These are phyloP conservation scores for Puccinia coronata DNA, from an alignment of 1,284 basidiomycete species.

Conservation along the genomic window DNA sequence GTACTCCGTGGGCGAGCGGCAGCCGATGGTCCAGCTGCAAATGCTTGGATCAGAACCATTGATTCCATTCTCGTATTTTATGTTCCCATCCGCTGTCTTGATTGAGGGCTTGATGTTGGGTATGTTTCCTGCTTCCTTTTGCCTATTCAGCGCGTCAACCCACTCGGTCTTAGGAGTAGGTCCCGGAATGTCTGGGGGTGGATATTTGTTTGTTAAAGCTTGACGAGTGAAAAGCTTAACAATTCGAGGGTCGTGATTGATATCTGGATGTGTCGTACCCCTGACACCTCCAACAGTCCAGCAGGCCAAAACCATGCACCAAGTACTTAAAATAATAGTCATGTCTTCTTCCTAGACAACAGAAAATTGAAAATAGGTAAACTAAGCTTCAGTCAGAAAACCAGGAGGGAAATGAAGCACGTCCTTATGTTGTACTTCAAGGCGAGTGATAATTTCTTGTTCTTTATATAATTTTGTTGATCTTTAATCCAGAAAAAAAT, in stretches of 20 bases:
- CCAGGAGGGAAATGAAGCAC: background rate
- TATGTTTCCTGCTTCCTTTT: slow-evolving; percentile 70
- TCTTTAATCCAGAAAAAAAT: background rate
- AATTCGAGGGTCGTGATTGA: background rate
- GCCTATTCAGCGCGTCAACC: slow-evolving; percentile 69
- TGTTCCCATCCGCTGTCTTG: slow-evolving; percentile 13
- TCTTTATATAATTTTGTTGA: background rate
- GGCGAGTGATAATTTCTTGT: background rate
- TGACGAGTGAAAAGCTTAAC: slow-evolving; percentile 31
- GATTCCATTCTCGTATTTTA: slow-evolving; percentile 49
- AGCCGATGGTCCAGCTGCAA: slow-evolving; percentile 48
- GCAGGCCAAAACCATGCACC: background rate
- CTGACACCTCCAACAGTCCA: background rate
- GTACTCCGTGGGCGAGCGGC: slow-evolving; percentile 33
- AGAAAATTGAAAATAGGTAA: background rate
- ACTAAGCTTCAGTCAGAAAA: background rate
- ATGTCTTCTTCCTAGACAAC: background rate
- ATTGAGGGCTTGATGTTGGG: slow-evolving; percentile 68
- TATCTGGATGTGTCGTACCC: background rate
- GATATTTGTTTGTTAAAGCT: slow-evolving; percentile 10
- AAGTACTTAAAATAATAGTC: background rate
- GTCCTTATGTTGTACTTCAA: background rate
- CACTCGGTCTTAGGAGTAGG: slow-evolving; percentile 66
- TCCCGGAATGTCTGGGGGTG: slow-evolving; percentile 24
- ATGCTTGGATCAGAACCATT: slow-evolving; percentile 34